phyloP scores from a whole-genome alignment of 1,284 basidiomycete species.

The Xerocomus nothofagi region DNA sequence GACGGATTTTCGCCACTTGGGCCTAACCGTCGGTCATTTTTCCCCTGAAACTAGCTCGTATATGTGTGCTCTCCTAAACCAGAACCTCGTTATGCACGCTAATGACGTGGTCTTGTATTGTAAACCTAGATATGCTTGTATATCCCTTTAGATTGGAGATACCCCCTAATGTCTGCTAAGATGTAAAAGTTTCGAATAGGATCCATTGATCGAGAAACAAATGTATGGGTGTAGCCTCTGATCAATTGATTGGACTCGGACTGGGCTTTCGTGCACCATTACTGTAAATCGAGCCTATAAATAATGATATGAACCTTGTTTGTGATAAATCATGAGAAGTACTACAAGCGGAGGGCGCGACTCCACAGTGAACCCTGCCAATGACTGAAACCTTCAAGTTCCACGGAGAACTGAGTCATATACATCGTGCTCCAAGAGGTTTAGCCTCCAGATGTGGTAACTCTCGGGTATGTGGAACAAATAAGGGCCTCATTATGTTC shows the following conservation, averaged over 20 bases:
- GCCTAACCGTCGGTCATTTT: conserved; percentile 22
- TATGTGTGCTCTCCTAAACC: background rate
- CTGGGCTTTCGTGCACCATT: no score
- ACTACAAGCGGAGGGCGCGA: conserved; percentile 1
- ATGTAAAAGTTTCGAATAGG: background rate
- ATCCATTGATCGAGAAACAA: background rate
- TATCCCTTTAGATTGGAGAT: conserved; percentile 26
- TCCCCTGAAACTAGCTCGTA: conserved; percentile 6
- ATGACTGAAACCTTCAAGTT: background rate
- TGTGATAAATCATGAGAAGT: background rate
- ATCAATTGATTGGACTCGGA: no score
- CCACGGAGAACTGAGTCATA: conserved; percentile 5
- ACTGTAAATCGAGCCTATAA: background rate
- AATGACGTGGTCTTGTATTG: conserved; percentile 9
- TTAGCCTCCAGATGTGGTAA: conserved; percentile 8
- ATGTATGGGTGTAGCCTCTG: conserved; percentile 18
- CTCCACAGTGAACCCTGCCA: background rate
- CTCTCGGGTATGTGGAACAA: conserved; percentile 1
- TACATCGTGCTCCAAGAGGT: background rate
- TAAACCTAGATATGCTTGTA: conserved; percentile 25
- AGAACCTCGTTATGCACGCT: conserved; percentile 2
- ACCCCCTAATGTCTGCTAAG: conserved; percentile 21
- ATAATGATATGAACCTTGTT: background rate
- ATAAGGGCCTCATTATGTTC: conserved; percentile 9
- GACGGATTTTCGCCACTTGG: conserved; percentile 24